Evolutionary conservation across 2,329 filamentous ascomycete species (phyloP), one percentile per base, ranked within the genome.

Genomic region (Raffaelea arxii): DNA sequence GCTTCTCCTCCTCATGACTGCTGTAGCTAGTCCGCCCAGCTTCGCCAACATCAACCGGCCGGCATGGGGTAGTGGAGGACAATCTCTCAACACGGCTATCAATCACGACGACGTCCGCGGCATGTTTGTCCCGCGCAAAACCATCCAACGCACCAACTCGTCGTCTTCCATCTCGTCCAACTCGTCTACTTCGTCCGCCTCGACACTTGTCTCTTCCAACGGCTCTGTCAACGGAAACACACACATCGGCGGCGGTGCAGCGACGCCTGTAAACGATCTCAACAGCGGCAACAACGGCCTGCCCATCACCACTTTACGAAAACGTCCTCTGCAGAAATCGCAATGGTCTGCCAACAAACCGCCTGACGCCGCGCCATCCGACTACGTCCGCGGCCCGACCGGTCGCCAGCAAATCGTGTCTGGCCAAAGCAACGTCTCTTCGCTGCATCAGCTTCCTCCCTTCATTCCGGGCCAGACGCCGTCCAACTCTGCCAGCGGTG

Each of bases 41-140:
- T 80, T 83, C 59, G 67, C 74, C 60, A 76, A 77, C 59, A 73
- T 78, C 60, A 80, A 76, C 60, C 73, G 78, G 65, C 71, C 77
- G 72, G 71, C 69, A 81, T 83, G 79, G 79, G 71, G 74, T 62
- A 80, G 73, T 66, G 70, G 72, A 56, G 62, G 63, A 50, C 68
- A 70, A 58, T 57, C 64, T 48, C 65, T 68, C 57, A 71, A 77
- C 70, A 45, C 44, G 24, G 75, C 83, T 61, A 86, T 88, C 80
- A 86, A 84, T 68, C 70, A 82, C 63, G 88, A 94, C 70, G 87
- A 94, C 66, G 80, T 84, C 55, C 80, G 84, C 68, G 83, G 84
- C 65, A 90, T 94, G 78, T 87, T 94, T 64, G 83, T 86, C 76
- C 86, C 87, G 60, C 86, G 89, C 58, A 96, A 95, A 70, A 82